These are phyloP conservation scores for Parasarocladium wereldwijsianum DNA, from an alignment of 2,329 filamentous ascomycete genomes.

Conservation along the genomic window DNA sequence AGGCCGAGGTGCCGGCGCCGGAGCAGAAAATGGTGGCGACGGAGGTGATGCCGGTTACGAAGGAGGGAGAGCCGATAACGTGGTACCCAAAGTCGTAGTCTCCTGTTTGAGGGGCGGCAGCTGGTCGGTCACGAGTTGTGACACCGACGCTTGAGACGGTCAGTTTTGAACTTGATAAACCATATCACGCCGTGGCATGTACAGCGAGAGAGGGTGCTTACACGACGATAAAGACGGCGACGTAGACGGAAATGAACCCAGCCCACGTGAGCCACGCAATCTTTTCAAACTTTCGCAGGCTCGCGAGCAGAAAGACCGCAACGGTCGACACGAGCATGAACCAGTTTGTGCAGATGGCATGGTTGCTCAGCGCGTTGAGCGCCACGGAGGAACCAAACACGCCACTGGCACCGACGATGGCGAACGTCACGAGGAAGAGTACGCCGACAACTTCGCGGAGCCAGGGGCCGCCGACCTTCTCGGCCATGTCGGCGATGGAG, in stretches of 20 bases:
- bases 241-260: constrained; percentile 21
- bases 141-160: constrained; percentile 30
- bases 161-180: neutral
- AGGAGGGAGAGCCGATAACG: constrained; percentile 39
- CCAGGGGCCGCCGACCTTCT: constrained; percentile 35
- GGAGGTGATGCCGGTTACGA: constrained; percentile 43
- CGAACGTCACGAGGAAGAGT: constrained; percentile 42
- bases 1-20: constrained; percentile 42
- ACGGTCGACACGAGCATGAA: constrained; percentile 38
- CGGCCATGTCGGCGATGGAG: constrained; percentile 38
- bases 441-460: constrained; percentile 37
- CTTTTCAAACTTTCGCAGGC: constrained; percentile 41
- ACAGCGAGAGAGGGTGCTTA: constrained; percentile 8
- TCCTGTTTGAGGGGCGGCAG: constrained; percentile 43
- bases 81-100: constrained; percentile 44
- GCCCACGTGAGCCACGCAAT: constrained; percentile 46
- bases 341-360: constrained; percentile 43
- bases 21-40: constrained; percentile 45
- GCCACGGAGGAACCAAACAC: constrained; percentile 44
- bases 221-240: constrained; percentile 14
- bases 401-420: constrained; percentile 39
- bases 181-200: constrained; percentile 9
- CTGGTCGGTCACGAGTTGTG: constrained; percentile 39
- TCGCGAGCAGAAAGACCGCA: constrained; percentile 32
- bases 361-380: constrained; percentile 43